Base-by-base conservation (phyloP, 805 yeast genomes). In the Saccharomycopsis oosterbeekiorum region DNA sequence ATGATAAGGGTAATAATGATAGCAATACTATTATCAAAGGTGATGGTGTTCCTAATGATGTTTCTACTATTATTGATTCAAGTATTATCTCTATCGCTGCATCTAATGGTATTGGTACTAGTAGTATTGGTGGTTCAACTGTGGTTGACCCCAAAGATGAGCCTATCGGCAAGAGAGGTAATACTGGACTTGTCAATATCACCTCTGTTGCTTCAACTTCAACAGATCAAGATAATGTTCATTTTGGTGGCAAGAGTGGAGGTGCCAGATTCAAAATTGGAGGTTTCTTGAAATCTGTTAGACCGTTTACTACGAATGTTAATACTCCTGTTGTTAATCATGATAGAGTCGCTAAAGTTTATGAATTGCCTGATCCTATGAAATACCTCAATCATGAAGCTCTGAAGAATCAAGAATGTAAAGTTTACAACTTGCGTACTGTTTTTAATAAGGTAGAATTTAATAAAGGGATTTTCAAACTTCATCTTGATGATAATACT, bases 261-360 rank as follows among this genome's bases (percentile, higher is more conserved):
- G 62, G 62, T 17, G 56, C 77, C 53, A 75, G 74, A 64, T 78
- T 78, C 67, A 81, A 81, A 62, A 73, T 84, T 3, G 83, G 86
- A 62, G 88, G 88, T 0, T 71, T 84, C 40, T 81, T 84, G 68
- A 84, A 80, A 63, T 53, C 75, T 15, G 75, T 83, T 0, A 77
- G 88, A 60, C 85, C 89, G 34, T 86, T 86, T 65, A 79, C 87
- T 0, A 75, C 83, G 55, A 79, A 77, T 65, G 80, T 73, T 66
- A 67, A 73, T 58, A 69, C 78, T 55, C 69, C 73, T 62, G 66
- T 74, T 74, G 62, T 74, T 61, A 69, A 69, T 36, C 67, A 78
- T 6, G 88, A 84, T 39, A 72, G 76, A 66, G 71, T 78, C 40
- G 80, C 80, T 29, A 73, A 71, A n/a, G 78, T 82, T 1, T 68